Evolutionary conservation across 495 filamentous ascomycete species (phyloP).

Genomic region (Podospora pseudopauciseta): DNA sequence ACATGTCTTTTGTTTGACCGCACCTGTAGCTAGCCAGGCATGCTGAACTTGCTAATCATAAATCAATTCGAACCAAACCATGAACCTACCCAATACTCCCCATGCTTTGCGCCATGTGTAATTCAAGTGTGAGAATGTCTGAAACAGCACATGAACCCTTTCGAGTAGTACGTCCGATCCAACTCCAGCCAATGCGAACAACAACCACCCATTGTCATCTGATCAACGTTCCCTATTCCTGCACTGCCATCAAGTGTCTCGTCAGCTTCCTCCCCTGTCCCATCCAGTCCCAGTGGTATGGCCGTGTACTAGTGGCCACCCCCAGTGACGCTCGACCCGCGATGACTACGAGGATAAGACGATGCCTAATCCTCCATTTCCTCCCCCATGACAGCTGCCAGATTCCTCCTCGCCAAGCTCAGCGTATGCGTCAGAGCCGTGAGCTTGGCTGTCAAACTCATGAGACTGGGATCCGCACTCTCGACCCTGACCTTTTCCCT

Average conservation of each 20-base stretch:
- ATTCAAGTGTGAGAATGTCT: conserved; percentile 12
- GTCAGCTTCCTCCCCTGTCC: conserved; percentile 1
- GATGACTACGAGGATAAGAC: background rate
- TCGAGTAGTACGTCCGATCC: conserved; percentile 25
- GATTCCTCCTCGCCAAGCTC: conserved; percentile 60
- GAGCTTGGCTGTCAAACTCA: conserved; percentile 85
- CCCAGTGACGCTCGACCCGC: background rate
- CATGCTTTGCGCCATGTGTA: background rate
- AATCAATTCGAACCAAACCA: background rate
- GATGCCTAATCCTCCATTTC: conserved; percentile 36
- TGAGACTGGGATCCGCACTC: conserved; percentile 82
- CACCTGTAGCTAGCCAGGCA: background rate
- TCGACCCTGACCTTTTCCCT: conserved; percentile 88
- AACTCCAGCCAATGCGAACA: conserved; percentile 27
- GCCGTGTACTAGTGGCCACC: background rate
- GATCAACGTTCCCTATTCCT: background rate
- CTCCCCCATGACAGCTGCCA: conserved; percentile 77
- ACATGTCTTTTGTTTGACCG: background rate
- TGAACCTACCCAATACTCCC: background rate
- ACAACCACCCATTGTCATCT: conserved; percentile 2
- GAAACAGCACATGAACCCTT: conserved; percentile 29
- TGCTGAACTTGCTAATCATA: background rate
- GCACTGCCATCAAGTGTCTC: background rate
- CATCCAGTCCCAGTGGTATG: background rate
- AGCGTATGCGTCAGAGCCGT: conserved; percentile 74